Base-by-base conservation (phyloP, 2,329 filamentous ascomycete species). In the Cladophialophora chaetospira region DNA sequence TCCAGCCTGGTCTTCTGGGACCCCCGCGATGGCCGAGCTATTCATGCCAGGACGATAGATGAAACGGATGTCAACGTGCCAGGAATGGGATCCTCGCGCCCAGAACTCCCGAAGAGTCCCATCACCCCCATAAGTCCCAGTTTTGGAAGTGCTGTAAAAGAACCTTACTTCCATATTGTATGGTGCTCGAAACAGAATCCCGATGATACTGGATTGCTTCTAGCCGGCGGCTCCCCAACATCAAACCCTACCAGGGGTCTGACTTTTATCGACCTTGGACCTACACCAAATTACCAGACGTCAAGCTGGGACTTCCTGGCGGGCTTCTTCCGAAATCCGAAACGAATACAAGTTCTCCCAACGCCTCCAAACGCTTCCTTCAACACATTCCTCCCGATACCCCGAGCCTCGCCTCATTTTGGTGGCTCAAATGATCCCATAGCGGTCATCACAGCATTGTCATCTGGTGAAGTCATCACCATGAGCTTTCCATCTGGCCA, bases 141-240 rank as follows among this genome's bases (percentile, higher is more conserved):
- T 10, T 51, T 51, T 31, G 79, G 78, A 0, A 76, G 85, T 38
- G 79, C 79, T 13, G 73, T 87, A 11, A 87, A 88, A 60, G 87
- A 89, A 53, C 90, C 91, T 0, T 88, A 93, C 58, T 83, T 84
- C 59, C 86, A 86, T 61, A 85, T 97, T 54, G 82, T 86, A 1
- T 99, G 94, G 94, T 99, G 94, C 73, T 93, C 90, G 55, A 97
- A 97, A 70, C 82, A 87, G 58, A 96, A 97, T 68, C 88, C 91
- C 0, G 94, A 99, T 67, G 93, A 99, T 67, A 97, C 91, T 15
- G 93, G 87, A 1, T 79, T 99, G 21, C 75, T 99, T 35, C 82
- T 99, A 53, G 89, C 91, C 2, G 94, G 94, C 26, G 94, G 94
- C 3, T 82, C 88, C 60, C 78, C 83, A 1, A 81, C 83, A 0